Evolutionary conservation across 1,284 basidiomycete genomes (phyloP).

Genomic region (Bondarzewia mesenterica): DNA sequence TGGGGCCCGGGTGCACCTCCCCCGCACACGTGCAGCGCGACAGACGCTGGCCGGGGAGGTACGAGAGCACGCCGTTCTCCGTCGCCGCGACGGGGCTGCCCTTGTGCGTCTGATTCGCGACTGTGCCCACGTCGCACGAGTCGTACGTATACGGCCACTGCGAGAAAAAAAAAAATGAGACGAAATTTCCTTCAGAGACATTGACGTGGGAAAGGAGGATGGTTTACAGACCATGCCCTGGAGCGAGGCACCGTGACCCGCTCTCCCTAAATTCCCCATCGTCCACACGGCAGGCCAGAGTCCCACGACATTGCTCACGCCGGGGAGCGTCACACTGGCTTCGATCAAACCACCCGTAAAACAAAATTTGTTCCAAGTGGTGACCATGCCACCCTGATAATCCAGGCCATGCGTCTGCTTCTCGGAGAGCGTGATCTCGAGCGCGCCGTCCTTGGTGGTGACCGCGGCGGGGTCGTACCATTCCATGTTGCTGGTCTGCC

Average conservation of each 20-base stretch:
- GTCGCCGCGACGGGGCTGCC: slow-evolving; percentile 31
- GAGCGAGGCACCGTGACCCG: slow-evolving; percentile 51
- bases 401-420: slow-evolving; percentile 66
- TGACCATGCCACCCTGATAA: slow-evolving; percentile 66
- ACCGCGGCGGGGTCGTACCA: slow-evolving; percentile 78
- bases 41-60: slow-evolving; percentile 37
- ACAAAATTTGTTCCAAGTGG: slow-evolving; percentile 89
- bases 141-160: slow-evolving; percentile 52
- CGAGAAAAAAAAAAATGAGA: too few species aligned
- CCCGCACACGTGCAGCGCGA: slow-evolving; percentile 50
- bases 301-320: slow-evolving; percentile 45
- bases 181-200: too few species aligned
- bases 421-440: slow-evolving; percentile 71
- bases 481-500: slow-evolving; percentile 32
- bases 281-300: slow-evolving; percentile 44
- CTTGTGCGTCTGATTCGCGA: slow-evolving; percentile 36
- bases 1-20: slow-evolving; percentile 50
- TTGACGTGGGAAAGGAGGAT: background rate
- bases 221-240: slow-evolving; percentile 36
- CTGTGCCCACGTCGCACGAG: slow-evolving; percentile 49
- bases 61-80: slow-evolving; percentile 29
- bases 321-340: slow-evolving; percentile 76
- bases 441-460: slow-evolving; percentile 69
- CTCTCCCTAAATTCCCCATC: slow-evolving; percentile 47
- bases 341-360: slow-evolving; percentile 82